A percentile compares a stretch with the other conserved stretches of the same genome.
Conservation (phyloP, 2,329 filamentous ascomycete species). For the Trichoderma brevicompactum region DNA sequence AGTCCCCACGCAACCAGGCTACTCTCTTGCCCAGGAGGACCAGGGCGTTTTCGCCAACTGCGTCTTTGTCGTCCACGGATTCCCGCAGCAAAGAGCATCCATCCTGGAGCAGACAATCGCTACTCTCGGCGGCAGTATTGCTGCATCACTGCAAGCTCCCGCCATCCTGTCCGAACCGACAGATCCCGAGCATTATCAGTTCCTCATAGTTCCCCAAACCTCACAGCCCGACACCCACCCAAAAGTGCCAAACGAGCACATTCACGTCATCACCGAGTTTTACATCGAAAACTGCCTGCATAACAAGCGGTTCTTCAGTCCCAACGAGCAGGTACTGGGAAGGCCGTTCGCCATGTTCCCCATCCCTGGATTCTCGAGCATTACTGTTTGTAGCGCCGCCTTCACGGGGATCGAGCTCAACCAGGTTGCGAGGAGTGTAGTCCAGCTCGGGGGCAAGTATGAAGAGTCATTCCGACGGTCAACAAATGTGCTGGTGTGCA, state of each 20-base stretch:
- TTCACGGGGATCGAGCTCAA: slow-evolving; percentile 84
- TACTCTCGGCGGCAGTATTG: slow-evolving; percentile 53
- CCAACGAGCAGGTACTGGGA: slow-evolving; percentile 72
- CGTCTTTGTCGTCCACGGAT: slow-evolving; percentile 65
- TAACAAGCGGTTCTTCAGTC: slow-evolving; percentile 71
- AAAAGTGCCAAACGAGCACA: slow-evolving; percentile 41
- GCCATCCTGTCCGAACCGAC: slow-evolving; percentile 38
- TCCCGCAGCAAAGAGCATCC: slow-evolving; percentile 56
- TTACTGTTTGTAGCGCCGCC: slow-evolving; percentile 78
- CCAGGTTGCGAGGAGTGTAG: slow-evolving; percentile 78
- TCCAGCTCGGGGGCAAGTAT: slow-evolving; percentile 78
- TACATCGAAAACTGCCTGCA: slow-evolving; percentile 91
- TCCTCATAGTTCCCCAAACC: slow-evolving; percentile 60
- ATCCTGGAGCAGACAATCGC: slow-evolving; percentile 53
- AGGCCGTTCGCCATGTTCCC: slow-evolving; percentile 75
- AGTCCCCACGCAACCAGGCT: slow-evolving; percentile 28
- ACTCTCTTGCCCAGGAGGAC: slow-evolving; percentile 19
- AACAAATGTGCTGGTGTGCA: slow-evolving; percentile 79
- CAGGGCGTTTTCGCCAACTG: slow-evolving; percentile 58
- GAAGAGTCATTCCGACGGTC: slow-evolving; percentile 74
- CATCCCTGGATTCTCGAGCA: slow-evolving; percentile 68
- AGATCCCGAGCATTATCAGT: slow-evolving; percentile 45
- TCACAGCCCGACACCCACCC: slow-evolving; percentile 54
- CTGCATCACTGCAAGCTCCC: slow-evolving; percentile 49
- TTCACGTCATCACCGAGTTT: slow-evolving; percentile 77